Evolutionary conservation across 83 land plant genomes (phyloP).

Genomic region (Thuja plicata): DNA sequence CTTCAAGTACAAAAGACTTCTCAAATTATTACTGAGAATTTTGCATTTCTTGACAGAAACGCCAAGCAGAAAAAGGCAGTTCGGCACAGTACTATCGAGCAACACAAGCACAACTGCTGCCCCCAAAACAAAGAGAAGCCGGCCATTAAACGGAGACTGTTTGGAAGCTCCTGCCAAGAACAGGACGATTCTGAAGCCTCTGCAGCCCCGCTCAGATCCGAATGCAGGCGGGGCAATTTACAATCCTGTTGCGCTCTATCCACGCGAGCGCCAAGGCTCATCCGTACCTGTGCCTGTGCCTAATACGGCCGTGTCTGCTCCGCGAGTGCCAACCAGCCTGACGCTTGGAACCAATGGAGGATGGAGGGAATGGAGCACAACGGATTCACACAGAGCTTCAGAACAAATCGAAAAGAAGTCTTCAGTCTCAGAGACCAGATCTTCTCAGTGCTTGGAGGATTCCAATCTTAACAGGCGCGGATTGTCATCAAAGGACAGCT

Average conservation of each 20-base stretch:
- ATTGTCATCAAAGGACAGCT: neutral
- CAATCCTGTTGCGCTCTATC: constrained; percentile 44
- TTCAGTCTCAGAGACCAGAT: constrained; percentile 2
- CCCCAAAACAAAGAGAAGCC: constrained; percentile 13
- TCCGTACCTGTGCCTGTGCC: neutral
- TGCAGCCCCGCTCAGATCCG: constrained; percentile 31
- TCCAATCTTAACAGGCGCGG: neutral
- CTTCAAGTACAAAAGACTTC: too few relatives aligned
- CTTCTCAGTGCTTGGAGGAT: neutral
- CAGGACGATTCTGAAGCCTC: constrained; percentile 25
- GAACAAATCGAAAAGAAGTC: constrained; percentile 1
- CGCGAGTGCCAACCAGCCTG: constrained; percentile 13
- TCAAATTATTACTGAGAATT: constrained; percentile 19
- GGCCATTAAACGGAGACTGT: constrained; percentile 6
- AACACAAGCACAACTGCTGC: neutral
- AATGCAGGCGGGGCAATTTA: constrained; percentile 29
- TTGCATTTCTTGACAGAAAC: neutral
- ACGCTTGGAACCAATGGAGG: constrained; percentile 32
- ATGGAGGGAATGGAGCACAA: constrained; percentile 45
- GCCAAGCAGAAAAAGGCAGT: constrained; percentile 18
- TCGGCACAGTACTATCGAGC: constrained; percentile 17
- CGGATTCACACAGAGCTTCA: neutral
- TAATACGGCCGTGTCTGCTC: neutral
- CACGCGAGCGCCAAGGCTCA: constrained; percentile 14
- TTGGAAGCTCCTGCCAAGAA: neutral